phyloP scores from a whole-genome alignment of 2,329 filamentous ascomycete species.

The Colletotrichum zoysiae region DNA sequence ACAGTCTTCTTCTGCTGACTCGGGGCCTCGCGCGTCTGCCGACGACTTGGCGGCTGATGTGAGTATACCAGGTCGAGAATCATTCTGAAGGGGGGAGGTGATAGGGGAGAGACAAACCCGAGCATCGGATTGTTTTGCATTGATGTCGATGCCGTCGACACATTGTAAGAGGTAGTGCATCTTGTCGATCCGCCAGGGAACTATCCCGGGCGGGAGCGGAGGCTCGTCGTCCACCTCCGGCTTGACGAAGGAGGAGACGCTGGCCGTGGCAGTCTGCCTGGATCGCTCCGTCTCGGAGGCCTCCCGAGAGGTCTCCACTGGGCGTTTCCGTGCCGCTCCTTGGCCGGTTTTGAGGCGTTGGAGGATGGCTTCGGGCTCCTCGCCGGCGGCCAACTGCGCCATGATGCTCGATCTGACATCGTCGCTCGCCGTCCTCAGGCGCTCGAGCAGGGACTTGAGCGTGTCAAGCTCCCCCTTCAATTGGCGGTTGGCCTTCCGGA shows the following conservation, averaged over 20 bases:
- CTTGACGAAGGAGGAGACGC: constrained; percentile 1
- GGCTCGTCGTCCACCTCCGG: constrained; percentile 2
- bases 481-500: constrained; percentile 30
- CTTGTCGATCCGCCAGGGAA: constrained; percentile 27
- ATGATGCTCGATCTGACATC: constrained; percentile 16
- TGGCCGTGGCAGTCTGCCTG: not conserved
- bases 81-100: too few species aligned
- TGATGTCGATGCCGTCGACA: constrained; percentile 19
- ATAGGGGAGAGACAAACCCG: not conserved
- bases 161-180: constrained; percentile 31
- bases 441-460: constrained; percentile 24
- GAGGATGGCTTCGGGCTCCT: constrained; percentile 20
- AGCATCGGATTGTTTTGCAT: not conserved
- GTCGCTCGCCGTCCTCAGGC: constrained; percentile 17
- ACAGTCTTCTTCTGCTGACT: not conserved
- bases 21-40: not conserved
- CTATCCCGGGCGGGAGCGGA: constrained; percentile 1
- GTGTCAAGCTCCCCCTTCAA: constrained; percentile 9
- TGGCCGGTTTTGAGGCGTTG: not conserved
- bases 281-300: not conserved
- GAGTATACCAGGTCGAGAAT: not conserved
- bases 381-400: constrained; percentile 7
- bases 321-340: not conserved
- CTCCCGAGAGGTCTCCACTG: not conserved
- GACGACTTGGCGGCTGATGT: not conserved